Evolutionary conservation across 2,329 filamentous ascomycete species (phyloP).

Genomic region (Orbilia javanica): DNA sequence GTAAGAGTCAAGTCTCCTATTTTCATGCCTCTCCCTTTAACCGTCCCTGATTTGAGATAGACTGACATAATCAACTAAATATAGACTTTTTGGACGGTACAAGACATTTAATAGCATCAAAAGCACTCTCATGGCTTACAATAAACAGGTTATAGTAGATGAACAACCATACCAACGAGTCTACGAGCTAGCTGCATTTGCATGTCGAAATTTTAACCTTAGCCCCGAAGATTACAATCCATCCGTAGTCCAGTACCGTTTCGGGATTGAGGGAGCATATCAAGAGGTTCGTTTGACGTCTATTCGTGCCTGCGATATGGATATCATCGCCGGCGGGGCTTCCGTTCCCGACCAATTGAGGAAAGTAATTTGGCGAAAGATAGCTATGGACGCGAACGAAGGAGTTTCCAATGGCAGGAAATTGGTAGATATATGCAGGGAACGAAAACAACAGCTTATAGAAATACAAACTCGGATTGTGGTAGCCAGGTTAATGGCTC

Average conservation of each 20-base stretch:
- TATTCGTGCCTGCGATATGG: constrained; percentile 34
- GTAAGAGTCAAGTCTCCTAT: background rate
- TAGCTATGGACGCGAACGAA: background rate
- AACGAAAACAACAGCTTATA: constrained; percentile 14
- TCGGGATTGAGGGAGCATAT: constrained; percentile 48
- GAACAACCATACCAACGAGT: constrained; percentile 52
- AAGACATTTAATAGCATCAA: background rate
- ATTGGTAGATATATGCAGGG: constrained; percentile 10
- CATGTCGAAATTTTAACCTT: constrained; percentile 23
- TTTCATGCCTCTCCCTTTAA: too few relatives aligned
- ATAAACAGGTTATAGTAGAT: constrained; percentile 13
- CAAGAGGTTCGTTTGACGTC: constrained; percentile 30
- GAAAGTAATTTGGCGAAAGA: background rate
- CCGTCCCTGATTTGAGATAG: too few relatives aligned
- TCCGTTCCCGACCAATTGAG: background rate
- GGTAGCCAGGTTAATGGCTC: constrained; percentile 9
- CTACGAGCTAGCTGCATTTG: constrained; percentile 34
- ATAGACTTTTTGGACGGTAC: constrained; percentile 16
- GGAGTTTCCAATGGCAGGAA: background rate
- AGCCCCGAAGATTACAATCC: constrained; percentile 30
- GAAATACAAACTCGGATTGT: constrained; percentile 42
- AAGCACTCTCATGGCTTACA: constrained; percentile 6
- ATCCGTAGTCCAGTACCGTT: constrained; percentile 41
- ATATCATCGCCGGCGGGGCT: constrained; percentile 1
- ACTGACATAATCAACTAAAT: too few relatives aligned